Percentiles rank a stretch among this genome's conserved stretches.
Evolutionary conservation across 1,139 yeast genomes (phyloP).

Genomic region (Yamadazyma buinensis): DNA sequence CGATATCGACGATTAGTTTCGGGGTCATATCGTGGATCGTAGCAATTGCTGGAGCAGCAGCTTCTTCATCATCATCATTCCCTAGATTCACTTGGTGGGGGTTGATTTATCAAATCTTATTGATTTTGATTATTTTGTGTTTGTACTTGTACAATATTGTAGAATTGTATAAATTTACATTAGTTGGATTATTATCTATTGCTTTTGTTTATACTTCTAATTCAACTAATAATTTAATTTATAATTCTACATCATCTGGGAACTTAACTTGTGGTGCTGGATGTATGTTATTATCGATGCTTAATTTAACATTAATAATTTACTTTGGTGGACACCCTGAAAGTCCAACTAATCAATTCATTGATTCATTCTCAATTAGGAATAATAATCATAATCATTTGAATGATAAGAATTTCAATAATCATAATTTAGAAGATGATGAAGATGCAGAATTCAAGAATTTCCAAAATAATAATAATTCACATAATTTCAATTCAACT

Average conservation of each 20-base stretch:
- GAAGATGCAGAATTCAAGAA: slow-evolving; percentile 25
- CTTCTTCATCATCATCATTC: slow-evolving; percentile 48
- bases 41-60: slow-evolving; percentile 82
- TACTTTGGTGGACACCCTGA: slow-evolving; percentile 83
- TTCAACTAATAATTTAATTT: slow-evolving; percentile 75
- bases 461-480: slow-evolving; percentile 14
- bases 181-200: slow-evolving; percentile 53
- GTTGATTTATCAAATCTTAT: slow-evolving; percentile 69
- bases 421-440: slow-evolving; percentile 18
- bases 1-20: slow-evolving; percentile 60
- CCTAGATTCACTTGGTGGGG: slow-evolving; percentile 98
- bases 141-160: slow-evolving; percentile 66
- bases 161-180: slow-evolving; percentile 66
- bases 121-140: slow-evolving; percentile 52
- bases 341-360: slow-evolving; percentile 75
- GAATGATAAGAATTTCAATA: slow-evolving; percentile 16
- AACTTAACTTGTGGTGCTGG: slow-evolving; percentile 91
- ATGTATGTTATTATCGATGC: slow-evolving; percentile 73
- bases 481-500: not conserved
- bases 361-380: slow-evolving; percentile 65
- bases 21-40: slow-evolving; percentile 75
- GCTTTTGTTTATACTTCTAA: slow-evolving; percentile 84
- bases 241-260: slow-evolving; percentile 57
- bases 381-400: slow-evolving; percentile 24
- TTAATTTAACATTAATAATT: slow-evolving; percentile 77